Evolutionary conservation across 768 basidiomycete species (phyloP), one percentile per base, ranked within the genome.

Genomic region (Suillus hirtellus): DNA sequence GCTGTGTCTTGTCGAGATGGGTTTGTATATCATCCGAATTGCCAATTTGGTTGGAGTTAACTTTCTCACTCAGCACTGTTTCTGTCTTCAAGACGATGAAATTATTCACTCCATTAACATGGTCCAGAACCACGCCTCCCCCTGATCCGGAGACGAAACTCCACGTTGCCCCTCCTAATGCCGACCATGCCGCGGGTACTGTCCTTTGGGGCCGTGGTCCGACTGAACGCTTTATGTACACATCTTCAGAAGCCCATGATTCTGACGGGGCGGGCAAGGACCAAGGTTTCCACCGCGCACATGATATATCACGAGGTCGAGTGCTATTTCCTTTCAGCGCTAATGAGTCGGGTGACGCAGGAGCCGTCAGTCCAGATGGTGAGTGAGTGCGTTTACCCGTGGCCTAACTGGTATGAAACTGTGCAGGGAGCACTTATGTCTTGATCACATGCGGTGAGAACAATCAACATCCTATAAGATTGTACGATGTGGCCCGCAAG

Each of bases 301-400:
- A 86, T 59, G 86, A 89, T 68, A 65, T 78, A 1, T 63, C 59
- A 19, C 71, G 49, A 43, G 63, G 69, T 8, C 69, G 50, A 46
- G 56, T 62, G 3, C 59, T 68, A 1, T 76, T 79, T 61, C 62
- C 69, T 8, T 78, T 89, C 44, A 78, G 82, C 60, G 79, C 81
- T 2, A 60, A 67, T 1, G 86, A 84, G 66, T 79, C 81, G 4
- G 88, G 88, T 44, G 87, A 89, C 68, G 77, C 78, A 12, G 70
- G 87, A 24, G 72, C 79, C 8, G 40, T 88, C 4, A 77, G 82
- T 62, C 67, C 79, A 12, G 71, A 77, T 60, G 87, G 87, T 84
- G 64, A 54, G 66, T 44, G 27, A n/a, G 38, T 40, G 1, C 27
- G 24, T 56, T 40, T 21, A 14, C 24, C 55, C 5, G 24, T 56